phyloP scores from a whole-genome alignment of 805 yeast genomes.

The Ogataea angusta region DNA sequence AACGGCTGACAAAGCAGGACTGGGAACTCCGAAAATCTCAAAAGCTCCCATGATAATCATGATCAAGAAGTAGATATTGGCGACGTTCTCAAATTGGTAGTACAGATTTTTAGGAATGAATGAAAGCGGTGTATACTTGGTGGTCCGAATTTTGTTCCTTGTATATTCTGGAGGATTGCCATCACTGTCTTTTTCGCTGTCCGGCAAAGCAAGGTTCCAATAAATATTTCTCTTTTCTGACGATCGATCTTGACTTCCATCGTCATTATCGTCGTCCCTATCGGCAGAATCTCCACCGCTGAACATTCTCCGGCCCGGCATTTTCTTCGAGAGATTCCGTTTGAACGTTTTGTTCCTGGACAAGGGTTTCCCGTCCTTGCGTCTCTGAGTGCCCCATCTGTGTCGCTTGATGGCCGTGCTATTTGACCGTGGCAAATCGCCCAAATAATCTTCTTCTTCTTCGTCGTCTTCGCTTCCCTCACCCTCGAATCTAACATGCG shows the following conservation, averaged over 20 bases:
- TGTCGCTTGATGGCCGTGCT: conserved; percentile 65
- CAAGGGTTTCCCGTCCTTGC: conserved; percentile 63
- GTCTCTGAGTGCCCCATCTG: conserved; percentile 90
- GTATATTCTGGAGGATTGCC: conserved; percentile 63
- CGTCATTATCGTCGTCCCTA: conserved; percentile 33
- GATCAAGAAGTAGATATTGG: conserved; percentile 81
- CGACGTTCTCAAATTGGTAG: conserved; percentile 82
- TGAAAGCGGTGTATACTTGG: conserved; percentile 88
- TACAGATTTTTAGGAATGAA: conserved; percentile 82
- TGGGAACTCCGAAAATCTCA: conserved; percentile 75
- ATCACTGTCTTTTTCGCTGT: conserved; percentile 49
- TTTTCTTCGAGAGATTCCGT: conserved; percentile 9
- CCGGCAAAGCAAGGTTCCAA: conserved; percentile 61
- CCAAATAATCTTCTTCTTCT: conserved; percentile 25
- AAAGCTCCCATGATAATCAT: conserved; percentile 79
- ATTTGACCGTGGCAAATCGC: conserved; percentile 31
- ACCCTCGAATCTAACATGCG: conserved; percentile 18
- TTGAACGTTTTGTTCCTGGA: conserved; percentile 57
- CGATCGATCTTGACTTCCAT: conserved; percentile 27
- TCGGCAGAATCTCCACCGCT: conserved; percentile 21
- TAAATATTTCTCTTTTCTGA: conserved; percentile 45
- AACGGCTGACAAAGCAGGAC: conserved; percentile 70
- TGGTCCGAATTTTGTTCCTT: conserved; percentile 89
- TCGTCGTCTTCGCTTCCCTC: conserved; percentile 18
- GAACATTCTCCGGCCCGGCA: conserved; percentile 23